Evolutionary conservation across 208 protist genomes (phyloP).

Genomic region (Vickermania ingenoplastis): DNA sequence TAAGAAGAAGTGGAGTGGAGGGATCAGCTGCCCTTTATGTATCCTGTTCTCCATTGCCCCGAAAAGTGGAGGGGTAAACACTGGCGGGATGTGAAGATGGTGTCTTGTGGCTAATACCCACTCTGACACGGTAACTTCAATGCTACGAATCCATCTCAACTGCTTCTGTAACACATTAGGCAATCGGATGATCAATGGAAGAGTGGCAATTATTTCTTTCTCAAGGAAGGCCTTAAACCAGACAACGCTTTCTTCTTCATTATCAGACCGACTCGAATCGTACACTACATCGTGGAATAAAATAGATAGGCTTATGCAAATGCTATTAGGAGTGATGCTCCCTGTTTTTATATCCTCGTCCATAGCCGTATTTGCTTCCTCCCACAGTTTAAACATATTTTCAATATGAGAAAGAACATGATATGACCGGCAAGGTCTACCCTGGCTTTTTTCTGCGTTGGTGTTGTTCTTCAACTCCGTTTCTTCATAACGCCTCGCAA

Average conservation of each 20-base stretch:
- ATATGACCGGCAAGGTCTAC: not conserved
- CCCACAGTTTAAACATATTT: not conserved
- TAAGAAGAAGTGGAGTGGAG: conserved; percentile 27
- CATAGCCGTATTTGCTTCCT: not conserved
- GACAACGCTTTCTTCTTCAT: conserved; percentile 53
- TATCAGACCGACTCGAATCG: conserved; percentile 39
- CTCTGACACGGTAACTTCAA: conserved; percentile 16
- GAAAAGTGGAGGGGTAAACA: not conserved
- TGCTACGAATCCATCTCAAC: too few relatives aligned
- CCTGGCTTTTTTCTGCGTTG: conserved; percentile 7
- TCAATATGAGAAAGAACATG: not conserved
- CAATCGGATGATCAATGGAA: conserved; percentile 1
- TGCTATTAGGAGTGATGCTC: conserved; percentile 11
- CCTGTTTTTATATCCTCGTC: too few relatives aligned
- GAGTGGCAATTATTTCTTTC: conserved; percentile 2
- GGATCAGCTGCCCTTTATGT: conserved; percentile 1
- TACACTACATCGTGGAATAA: conserved; percentile 80
- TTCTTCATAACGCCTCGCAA: conserved; percentile 39
- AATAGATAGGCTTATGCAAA: conserved; percentile 41
- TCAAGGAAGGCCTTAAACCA: conserved; percentile 29
- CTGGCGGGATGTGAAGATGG: conserved; percentile 24
- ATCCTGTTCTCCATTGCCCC: not conserved
- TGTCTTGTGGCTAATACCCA: conserved; percentile 30
- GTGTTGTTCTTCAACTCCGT: conserved; percentile 69
- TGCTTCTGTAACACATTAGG: not conserved